Base-by-base conservation (phyloP, 2,329 filamentous ascomycete species). In the Ophidiomyces ophidiicola region DNA sequence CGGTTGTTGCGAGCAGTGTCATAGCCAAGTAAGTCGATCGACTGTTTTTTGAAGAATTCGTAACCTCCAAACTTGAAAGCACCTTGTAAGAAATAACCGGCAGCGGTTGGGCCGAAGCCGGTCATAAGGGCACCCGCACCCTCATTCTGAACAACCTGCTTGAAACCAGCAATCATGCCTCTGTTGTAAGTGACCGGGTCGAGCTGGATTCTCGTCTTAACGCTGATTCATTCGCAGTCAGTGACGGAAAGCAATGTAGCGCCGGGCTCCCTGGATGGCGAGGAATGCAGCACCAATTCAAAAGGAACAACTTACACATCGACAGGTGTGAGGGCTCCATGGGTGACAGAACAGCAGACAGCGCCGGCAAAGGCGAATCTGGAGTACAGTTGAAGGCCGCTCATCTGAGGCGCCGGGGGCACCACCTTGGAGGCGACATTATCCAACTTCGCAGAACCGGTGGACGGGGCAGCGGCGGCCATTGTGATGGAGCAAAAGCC, bases 281-380 rank as follows among this genome's bases (percentile, higher is more conserved):
- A 15, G 12, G 24, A 12, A 5, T 14, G 12, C 21, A 14, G 6
- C 10, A 7, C 11, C 8, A 23, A 15, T 2, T 12, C 5, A 21
- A 7, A 10, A 38, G 15, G 17, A 8, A 5, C 11, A 36, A 83
- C 88, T 68, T 90, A 96, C 88, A 98, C 90, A 82, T 98, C 90
- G 67, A 98, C 86, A 61, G 90, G 90, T 54, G 90, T 98, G 57
- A 96, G 79, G 60, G 75, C 82, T 67, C 88, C 90, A 77, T 98
- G 90, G 61, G 90, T 98, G 70, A 96, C 71, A 56, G 87, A 90
- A 70, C 90, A 98, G 80, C 90, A 94, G 73, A 96, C 71, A 56
- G 90, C 90, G 70, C 90, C 90, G 57, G 90, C 87, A 58, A 98
- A 82, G 69, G 90, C 88, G 72, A 94, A 94, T 68, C 85, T 78